Evolutionary conservation across 352 stramenopile species (phyloP).

Genomic region (Phytophthora agathidicida): DNA sequence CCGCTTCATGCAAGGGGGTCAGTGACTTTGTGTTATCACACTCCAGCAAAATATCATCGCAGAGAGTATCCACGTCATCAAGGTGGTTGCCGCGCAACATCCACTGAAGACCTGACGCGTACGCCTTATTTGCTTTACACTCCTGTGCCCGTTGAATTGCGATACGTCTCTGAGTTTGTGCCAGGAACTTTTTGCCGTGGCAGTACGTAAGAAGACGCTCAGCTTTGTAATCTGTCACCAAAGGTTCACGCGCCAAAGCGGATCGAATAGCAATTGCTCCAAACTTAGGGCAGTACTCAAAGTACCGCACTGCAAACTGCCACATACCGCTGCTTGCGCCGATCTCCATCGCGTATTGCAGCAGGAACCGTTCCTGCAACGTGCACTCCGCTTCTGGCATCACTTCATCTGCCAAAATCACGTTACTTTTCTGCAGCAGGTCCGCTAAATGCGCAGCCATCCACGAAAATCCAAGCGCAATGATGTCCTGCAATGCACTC

Average conservation of each 20-base stretch:
- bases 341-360: conserved; percentile 78
- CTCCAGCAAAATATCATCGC: conserved; percentile 58
- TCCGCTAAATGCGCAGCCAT: conserved; percentile 76
- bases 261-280: conserved; percentile 50
- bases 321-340: conserved; percentile 60
- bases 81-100: conserved; percentile 62
- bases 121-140: conserved; percentile 46
- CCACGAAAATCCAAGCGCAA: conserved; percentile 71
- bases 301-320: conserved; percentile 72
- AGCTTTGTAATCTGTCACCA: conserved; percentile 63
- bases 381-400: conserved; percentile 53
- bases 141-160: conserved; percentile 42
- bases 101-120: conserved; percentile 68
- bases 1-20: conserved; percentile 60
- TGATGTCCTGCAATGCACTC: conserved; percentile 69
- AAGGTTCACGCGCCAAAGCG: conserved; percentile 49
- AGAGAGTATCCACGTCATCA: conserved; percentile 61
- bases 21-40: conserved; percentile 47
- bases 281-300: conserved; percentile 63
- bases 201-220: conserved; percentile 64
- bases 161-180: conserved; percentile 41
- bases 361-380: conserved; percentile 60
- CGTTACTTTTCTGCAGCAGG: conserved; percentile 59
- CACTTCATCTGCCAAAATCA: conserved; percentile 51
- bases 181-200: conserved; percentile 51